phyloP scores from a whole-genome alignment of 2,329 filamentous ascomycete genomes.

The Cyclaneusma minus region DNA sequence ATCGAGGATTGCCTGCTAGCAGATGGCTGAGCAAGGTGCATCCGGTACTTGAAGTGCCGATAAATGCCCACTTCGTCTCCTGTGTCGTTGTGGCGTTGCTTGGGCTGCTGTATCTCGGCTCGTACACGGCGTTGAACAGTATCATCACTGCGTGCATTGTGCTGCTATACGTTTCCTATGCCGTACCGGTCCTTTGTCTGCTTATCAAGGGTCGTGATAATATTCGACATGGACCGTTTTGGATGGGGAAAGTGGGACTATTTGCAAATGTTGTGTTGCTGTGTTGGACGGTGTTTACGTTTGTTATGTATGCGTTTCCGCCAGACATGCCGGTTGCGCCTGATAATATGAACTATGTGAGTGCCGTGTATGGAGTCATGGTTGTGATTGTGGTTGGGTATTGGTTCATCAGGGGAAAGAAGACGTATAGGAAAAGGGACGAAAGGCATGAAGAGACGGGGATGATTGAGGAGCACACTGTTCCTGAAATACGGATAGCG shows the following conservation, averaged over 20 bases:
- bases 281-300: conserved; percentile 38
- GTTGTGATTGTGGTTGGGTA: conserved; percentile 10
- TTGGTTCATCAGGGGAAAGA: conserved; percentile 14
- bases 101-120: conserved; percentile 27
- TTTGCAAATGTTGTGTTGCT: conserved; percentile 39
- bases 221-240: conserved; percentile 41
- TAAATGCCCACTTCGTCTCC: conserved; percentile 33
- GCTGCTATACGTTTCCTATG: conserved; percentile 30
- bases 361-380: conserved; percentile 15
- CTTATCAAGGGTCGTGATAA: conserved; percentile 26
- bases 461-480: conserved; percentile 1
- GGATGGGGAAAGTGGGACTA: conserved; percentile 42
- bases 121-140: conserved; percentile 26
- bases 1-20: conserved; percentile 36
- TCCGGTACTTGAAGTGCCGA: conserved; percentile 39
- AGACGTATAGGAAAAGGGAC: conserved; percentile 12
- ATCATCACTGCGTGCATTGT: conserved; percentile 29
- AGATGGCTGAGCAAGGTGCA: conserved; percentile 43
- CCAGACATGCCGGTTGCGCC: conserved; percentile 16
- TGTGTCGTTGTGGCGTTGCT: conserved; percentile 26
- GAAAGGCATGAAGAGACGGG: conserved; percentile 7
- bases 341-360: conserved; percentile 19
- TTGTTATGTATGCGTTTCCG: conserved; percentile 32
- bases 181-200: conserved; percentile 24
- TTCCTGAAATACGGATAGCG: no score